Base-by-base conservation (phyloP, 1,284 basidiomycete genomes). In the Microbotryum intermedium region DNA sequence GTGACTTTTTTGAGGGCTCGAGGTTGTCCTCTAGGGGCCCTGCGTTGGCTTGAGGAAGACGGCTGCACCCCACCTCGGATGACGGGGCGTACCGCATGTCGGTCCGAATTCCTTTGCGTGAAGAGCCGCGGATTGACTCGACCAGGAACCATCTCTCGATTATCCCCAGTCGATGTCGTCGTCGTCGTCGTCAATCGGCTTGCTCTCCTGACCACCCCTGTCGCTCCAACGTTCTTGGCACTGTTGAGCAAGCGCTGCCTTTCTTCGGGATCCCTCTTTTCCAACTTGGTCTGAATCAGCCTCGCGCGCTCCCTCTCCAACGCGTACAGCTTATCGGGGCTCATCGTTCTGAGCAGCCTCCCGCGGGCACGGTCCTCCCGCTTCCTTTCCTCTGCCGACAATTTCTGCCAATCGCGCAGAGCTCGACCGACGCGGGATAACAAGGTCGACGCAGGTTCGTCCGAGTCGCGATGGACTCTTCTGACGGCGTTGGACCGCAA, bases 1-100 rank as follows among this genome's bases (percentile, higher is more conserved):
- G 59, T 57, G 30, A 68, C 66, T 57, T 68, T 65, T 42, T 60
- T 62, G 44, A 65, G 48, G 5, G 51, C 57, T 43, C 60, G 46
- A 2, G 55, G 48, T 26, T 44, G 55, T 49, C 39, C 13, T 34
- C 21, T 30, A 26, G 11, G 28, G 9, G 28, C 26, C 18, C 8
- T 23, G 6, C 43, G 42, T 23, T 47, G 29, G 20, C n/a, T 39
- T 16, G 23, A 39, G 42, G 44, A 7, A 30, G 8, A 8, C n/a
- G n/a, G 1, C 39, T 52, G 21, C 21, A 46, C 51, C 47, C 30
- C 48, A 47, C 61, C 51, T 46, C 61, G 52, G 21, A 59, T 39
- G 26, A 59, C 43, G 13, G 58, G 53, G 42, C 30, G 30, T 26
- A 59, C 48, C 20, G n/a, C 26, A 18, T 55, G 29, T 25, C 58